Evolutionary conservation across 345 rosid genomes (phyloP).

Genomic region (Lepidium aucheri): DNA sequence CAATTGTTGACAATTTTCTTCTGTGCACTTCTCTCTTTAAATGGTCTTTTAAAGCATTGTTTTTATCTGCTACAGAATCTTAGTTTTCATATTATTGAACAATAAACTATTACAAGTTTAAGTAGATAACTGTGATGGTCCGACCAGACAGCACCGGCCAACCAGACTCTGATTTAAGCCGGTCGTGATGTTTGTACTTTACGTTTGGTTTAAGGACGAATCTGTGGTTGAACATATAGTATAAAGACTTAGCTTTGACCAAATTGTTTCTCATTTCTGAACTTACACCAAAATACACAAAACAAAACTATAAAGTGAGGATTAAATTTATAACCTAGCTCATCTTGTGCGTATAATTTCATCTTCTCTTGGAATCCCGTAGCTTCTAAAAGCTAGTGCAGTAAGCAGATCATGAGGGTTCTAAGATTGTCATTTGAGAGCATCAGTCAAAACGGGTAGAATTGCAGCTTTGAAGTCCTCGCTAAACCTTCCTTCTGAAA

Average conservation of each 20-base stretch:
- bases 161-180: not conserved
- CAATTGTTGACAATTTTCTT: constrained; percentile 7
- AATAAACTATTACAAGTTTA: not conserved
- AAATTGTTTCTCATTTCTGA: not conserved
- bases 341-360: not conserved
- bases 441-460: constrained; percentile 31
- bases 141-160: too few relatives aligned
- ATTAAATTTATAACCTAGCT: not conserved
- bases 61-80: not conserved
- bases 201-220: not conserved
- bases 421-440: not conserved
- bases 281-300: not conserved
- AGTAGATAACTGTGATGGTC: too few relatives aligned
- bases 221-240: too few relatives aligned
- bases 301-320: not conserved
- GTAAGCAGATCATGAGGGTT: not conserved
- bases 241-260: too few relatives aligned
- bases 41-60: constrained; percentile 1
- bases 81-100: not conserved
- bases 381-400: not conserved
- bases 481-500: constrained; percentile 68
- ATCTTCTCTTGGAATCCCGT: too few relatives aligned
- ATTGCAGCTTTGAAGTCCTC: constrained; percentile 65
- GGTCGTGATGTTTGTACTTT: not conserved
- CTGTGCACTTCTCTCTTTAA: not conserved